Base-by-base conservation (phyloP, 2,329 filamentous ascomycete genomes). In the Ascochyta koolunga region DNA sequence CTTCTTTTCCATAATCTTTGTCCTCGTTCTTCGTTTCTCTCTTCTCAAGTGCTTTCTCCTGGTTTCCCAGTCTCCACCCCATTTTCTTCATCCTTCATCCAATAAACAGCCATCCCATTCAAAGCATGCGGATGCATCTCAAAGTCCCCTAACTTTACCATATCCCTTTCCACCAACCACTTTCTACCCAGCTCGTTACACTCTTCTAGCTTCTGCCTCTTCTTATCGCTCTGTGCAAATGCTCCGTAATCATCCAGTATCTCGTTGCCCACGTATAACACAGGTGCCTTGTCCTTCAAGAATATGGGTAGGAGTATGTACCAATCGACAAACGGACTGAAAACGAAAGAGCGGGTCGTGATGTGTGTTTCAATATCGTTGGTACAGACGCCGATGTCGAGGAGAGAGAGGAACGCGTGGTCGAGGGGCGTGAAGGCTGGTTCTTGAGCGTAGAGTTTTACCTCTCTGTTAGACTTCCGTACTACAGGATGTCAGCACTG, bases 271-370 rank as follows among this genome's bases (percentile, higher is more conserved):
- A 75, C 58, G 39, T 74, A 76, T 29, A 75, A 35, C 11, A 54
- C 49, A 0, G 73, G 73, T 49, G 75, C 54, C 19, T 61, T 66
- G 2, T 33, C 57, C 22, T 60, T 58, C 18, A 76, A 43, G 38
- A 75, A 73, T 0, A 61, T 39, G 0, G 71, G 69, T 1, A 75
- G 58, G 0, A 75, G 61, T 15, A 75, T 46, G 25, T 62, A 64
- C 67, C 72, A 74, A 15, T 75, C 72, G 21, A 76, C 67, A 29
- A 76, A 76, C 0, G 73, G 73, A 25, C 70, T 69, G 49, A 65
- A 76, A 3, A 75, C 63, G 27, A 75, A 74, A 1, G 67, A 58
- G 0, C 33, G 22, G 0, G 50, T 11, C 0, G 60, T 49, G 16
- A 76, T 70, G 18, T 66, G 56, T 0, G 48, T 44, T 27, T 69